Evolutionary conservation across 768 basidiomycete genomes (phyloP).

Genomic region (Termitomyces sp.): DNA sequence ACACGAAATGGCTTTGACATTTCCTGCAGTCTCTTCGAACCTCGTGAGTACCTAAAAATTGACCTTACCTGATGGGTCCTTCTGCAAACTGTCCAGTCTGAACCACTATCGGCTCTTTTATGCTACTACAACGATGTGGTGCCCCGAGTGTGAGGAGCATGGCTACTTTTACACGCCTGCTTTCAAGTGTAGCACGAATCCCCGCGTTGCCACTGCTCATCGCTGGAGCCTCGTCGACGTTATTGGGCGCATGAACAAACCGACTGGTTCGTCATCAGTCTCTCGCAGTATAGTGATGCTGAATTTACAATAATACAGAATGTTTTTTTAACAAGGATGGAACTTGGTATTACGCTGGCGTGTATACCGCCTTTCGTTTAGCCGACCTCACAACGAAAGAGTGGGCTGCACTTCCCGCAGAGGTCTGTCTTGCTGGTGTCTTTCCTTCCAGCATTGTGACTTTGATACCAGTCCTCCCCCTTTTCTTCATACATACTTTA

Average conservation of each 20-base stretch:
- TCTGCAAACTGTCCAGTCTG: conserved; percentile 34
- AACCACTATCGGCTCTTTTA: conserved; percentile 63
- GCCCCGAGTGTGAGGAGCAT: conserved; percentile 77
- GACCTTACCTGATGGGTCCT: not conserved
- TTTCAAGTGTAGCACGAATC: conserved; percentile 78
- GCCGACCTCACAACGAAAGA: conserved; percentile 62
- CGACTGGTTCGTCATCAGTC: conserved; percentile 44
- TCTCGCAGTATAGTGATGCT: not conserved
- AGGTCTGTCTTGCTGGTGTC: conserved; percentile 35
- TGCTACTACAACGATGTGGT: conserved; percentile 68
- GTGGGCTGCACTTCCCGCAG: conserved; percentile 59
- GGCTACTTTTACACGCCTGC: conserved; percentile 69
- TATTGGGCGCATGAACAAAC: conserved; percentile 48
- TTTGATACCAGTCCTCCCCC: conserved; percentile 2
- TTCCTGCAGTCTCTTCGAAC: conserved; percentile 42
- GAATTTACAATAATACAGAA: conserved; percentile 33
- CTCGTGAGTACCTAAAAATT: conserved; percentile 34
- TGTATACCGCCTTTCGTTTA: conserved; percentile 61
- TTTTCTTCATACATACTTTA: not conserved
- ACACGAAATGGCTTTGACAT: not conserved
- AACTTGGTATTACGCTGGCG: conserved; percentile 81
- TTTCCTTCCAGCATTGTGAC: not conserved
- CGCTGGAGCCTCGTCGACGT: conserved; percentile 67
- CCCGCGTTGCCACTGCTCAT: conserved; percentile 70
- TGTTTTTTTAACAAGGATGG: conserved; percentile 81